Evolutionary conservation across 306 rosid genomes (phyloP).

Genomic region (Aeschynomene evenia): DNA sequence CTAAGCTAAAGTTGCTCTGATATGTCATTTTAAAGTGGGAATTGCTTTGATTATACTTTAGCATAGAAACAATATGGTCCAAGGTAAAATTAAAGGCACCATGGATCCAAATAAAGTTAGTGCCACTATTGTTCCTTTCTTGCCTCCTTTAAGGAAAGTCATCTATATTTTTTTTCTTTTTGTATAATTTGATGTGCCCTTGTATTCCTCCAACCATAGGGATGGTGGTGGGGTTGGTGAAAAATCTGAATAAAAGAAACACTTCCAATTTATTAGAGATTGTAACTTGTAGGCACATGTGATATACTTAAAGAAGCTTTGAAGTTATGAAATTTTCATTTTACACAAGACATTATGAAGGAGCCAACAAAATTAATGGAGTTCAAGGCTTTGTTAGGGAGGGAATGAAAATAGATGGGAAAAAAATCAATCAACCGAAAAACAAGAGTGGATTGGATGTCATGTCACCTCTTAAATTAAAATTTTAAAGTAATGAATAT

Average conservation of each 20-base stretch:
- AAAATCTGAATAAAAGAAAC: background rate
- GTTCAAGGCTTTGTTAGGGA: background rate
- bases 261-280: background rate
- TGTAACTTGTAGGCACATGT: conserved; percentile 14
- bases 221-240: background rate
- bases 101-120: conserved; percentile 17
- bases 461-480: no score
- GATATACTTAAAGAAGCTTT: background rate
- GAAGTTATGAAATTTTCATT: background rate
- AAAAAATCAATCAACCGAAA: background rate
- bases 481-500: no score
- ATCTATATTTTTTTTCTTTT: no score
- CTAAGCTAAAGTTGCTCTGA: conserved; percentile 21
- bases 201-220: background rate
- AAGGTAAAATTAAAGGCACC: conserved; percentile 5
- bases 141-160: background rate
- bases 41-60: conserved; percentile 20
- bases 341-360: background rate
- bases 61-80: background rate
- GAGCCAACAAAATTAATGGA: background rate
- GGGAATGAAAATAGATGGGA: background rate
- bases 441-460: no score
- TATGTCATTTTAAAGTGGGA: conserved; percentile 28
- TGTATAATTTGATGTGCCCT: conserved; percentile 1
- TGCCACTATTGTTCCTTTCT: background rate